Conservation (phyloP, 148 eudicot species). For the Rhododendron molle region DNA sequence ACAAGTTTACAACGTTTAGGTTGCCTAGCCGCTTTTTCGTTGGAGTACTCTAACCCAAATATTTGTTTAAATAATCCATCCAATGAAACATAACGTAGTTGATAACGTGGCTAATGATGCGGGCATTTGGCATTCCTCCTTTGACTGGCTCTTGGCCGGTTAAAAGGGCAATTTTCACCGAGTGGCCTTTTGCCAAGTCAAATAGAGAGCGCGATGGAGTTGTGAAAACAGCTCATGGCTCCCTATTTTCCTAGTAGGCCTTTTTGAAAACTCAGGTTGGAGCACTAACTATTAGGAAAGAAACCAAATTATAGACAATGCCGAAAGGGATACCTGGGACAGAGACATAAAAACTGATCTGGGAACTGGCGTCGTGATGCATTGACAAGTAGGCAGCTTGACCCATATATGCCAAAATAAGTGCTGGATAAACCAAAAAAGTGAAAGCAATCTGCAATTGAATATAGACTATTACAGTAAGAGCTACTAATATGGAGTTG, state of each 20-base stretch:
- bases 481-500: background rate
- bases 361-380: conserved; percentile 60
- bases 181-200: background rate
- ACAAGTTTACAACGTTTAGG: background rate
- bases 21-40: background rate
- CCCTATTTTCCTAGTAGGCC: background rate
- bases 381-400: conserved; percentile 87
- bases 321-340: conserved; percentile 62
- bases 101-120: background rate
- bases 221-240: background rate
- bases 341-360: conserved; percentile 73
- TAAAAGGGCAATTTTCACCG: too few relatives aligned
- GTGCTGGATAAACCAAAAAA: conserved; percentile 79
- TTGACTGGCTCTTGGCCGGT: background rate
- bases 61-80: background rate
- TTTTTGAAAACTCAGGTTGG: background rate
- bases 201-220: background rate
- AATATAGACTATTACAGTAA: background rate
- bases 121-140: background rate
- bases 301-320: background rate
- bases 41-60: background rate
- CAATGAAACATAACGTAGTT: background rate
- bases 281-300: background rate
- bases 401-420: conserved; percentile 86
- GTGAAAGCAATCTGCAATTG: conserved; percentile 81